phyloP scores from a whole-genome alignment of 2,329 filamentous ascomycete genomes.

The Ascochyta pisi region DNA sequence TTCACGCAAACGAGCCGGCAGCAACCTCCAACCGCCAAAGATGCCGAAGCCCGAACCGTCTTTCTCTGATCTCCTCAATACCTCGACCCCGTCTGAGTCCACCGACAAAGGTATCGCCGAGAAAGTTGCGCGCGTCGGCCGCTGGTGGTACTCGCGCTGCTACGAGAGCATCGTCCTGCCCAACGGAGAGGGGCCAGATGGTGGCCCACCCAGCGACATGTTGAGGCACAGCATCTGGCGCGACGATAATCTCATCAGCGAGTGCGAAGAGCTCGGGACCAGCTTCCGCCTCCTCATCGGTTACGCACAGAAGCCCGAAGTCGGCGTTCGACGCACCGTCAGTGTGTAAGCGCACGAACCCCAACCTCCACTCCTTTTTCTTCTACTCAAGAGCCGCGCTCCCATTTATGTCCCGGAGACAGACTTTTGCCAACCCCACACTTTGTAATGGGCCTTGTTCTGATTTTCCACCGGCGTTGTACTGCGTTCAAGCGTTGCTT shows the following conservation, averaged over 20 bases:
- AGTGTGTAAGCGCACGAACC: conserved; percentile 50
- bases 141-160: conserved; percentile 96
- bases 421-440: conserved; percentile 13
- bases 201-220: conserved; percentile 42
- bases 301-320: conserved; percentile 79
- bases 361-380: not conserved
- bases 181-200: conserved; percentile 40
- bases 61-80: conserved; percentile 47
- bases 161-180: conserved; percentile 73
- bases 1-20: conserved; percentile 20
- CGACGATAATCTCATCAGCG: conserved; percentile 74
- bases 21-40: conserved; percentile 19
- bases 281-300: conserved; percentile 91
- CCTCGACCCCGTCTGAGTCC: conserved; percentile 42
- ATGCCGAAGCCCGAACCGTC: conserved; percentile 42
- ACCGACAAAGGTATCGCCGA: conserved; percentile 86
- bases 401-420: conserved; percentile 34
- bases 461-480: conserved; percentile 23
- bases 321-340: conserved; percentile 56
- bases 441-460: conserved; percentile 23
- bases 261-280: conserved; percentile 86
- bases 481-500: conserved; percentile 46
- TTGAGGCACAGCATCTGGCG: conserved; percentile 75
- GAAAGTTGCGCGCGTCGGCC: conserved; percentile 88
- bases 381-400: conserved; percentile 43